Percentiles rank a stretch among this genome's conserved stretches.
Conservation (phyloP, 2,329 filamentous ascomycete species). For the Alternaria metachromatica region DNA sequence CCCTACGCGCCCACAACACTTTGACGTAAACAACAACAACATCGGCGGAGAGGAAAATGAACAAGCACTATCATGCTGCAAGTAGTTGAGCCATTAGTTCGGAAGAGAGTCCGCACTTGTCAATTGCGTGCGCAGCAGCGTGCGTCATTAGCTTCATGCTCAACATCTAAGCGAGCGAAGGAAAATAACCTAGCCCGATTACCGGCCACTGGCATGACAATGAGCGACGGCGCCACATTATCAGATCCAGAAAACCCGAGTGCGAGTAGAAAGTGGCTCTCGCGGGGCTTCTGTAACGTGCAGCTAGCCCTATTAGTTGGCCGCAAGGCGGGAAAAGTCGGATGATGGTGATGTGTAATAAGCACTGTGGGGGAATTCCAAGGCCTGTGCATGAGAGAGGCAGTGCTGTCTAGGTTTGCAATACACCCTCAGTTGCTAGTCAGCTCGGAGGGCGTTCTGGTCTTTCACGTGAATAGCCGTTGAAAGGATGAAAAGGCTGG, state of each 20-base stretch:
- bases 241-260: neutral
- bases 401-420: neutral
- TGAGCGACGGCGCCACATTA: neutral
- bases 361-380: neutral
- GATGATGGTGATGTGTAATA: neutral
- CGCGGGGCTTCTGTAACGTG: neutral
- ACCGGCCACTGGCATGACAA: slow-evolving; percentile 20
- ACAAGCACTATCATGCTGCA: slow-evolving; percentile 4
- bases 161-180: slow-evolving; percentile 31
- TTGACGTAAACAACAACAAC: neutral
- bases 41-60: neutral
- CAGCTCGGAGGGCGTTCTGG: neutral
- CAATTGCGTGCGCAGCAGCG: slow-evolving; percentile 33
- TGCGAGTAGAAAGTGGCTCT: neutral
- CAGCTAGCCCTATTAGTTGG: neutral
- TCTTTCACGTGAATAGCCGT: neutral
- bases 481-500: neutral
- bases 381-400: neutral
- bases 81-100: slow-evolving; percentile 24
- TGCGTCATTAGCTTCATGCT: slow-evolving; percentile 34
- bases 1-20: slow-evolving; percentile 1
- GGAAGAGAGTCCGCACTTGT: slow-evolving; percentile 32
- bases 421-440: neutral
- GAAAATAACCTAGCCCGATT: slow-evolving; percentile 26
- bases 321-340: neutral